phyloP scores from a whole-genome alignment of 2,329 filamentous ascomycete genomes.

The Chaetomium globosum region DNA sequence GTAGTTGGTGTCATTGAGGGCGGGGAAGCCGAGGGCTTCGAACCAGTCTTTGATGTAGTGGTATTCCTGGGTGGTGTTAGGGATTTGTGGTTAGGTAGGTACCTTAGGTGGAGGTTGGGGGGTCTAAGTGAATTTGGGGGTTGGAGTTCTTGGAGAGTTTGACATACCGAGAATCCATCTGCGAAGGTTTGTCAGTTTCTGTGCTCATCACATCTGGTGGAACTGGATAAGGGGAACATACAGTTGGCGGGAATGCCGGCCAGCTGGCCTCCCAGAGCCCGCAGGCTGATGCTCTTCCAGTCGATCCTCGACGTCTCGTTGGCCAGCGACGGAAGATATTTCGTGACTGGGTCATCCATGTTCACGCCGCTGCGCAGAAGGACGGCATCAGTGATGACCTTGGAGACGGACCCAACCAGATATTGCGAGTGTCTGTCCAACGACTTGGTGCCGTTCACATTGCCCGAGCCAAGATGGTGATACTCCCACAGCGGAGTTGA shows the following conservation, averaged over 20 bases:
- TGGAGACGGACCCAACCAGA: conserved; percentile 12
- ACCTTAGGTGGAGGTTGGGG: background rate
- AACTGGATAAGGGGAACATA: background rate
- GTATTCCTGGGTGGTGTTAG: conserved; percentile 11
- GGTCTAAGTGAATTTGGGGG: background rate
- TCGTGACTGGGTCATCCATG: conserved; percentile 6
- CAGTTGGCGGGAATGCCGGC: conserved; percentile 13
- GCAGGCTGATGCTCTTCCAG: conserved; percentile 6
- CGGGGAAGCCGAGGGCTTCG: conserved; percentile 13
- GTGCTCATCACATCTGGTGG: background rate
- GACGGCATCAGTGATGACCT: conserved; percentile 10
- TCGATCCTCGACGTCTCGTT: background rate
- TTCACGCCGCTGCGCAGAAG: conserved; percentile 1
- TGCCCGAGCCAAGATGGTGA: conserved; percentile 8
- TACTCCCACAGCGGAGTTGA: conserved; percentile 7
- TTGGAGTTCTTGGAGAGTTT: background rate
- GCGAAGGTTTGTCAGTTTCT: background rate
- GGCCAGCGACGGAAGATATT: conserved; percentile 7
- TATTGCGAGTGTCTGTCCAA: conserved; percentile 9
- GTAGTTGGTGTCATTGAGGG: conserved; percentile 10
- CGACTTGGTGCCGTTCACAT: conserved; percentile 12
- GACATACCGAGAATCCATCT: conserved; percentile 17
- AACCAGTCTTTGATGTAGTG: conserved; percentile 13
- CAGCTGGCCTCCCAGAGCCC: conserved; percentile 9
- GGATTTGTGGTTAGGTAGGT: background rate